These are phyloP conservation scores for Talaromyces sp. DNA, from an alignment of 2,329 filamentous ascomycete species.

Conservation along the genomic window DNA sequence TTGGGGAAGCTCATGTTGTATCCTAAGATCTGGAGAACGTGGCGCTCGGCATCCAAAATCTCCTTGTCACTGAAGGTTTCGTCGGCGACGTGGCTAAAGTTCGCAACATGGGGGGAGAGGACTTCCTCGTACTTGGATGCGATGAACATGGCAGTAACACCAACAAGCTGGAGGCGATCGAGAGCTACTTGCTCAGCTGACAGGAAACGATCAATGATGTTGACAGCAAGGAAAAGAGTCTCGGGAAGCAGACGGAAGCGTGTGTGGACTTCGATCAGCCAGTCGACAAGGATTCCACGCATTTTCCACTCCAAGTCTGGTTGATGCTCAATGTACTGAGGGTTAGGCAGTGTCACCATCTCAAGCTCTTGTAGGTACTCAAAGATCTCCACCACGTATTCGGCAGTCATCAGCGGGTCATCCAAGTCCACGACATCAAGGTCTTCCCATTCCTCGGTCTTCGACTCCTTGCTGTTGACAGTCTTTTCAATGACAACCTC, in stretches of 20 bases:
- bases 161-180: slow-evolving; percentile 92
- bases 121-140: slow-evolving; percentile 99
- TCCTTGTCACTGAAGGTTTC: slow-evolving; percentile 94
- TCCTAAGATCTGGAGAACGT: slow-evolving; percentile 85
- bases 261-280: slow-evolving; percentile 97
- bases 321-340: slow-evolving; percentile 93
- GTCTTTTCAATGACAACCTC: slow-evolving; percentile 10
- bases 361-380: slow-evolving; percentile 92
- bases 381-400: slow-evolving; percentile 97
- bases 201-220: slow-evolving; percentile 97
- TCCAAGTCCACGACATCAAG: slow-evolving; percentile 86
- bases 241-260: slow-evolving; percentile 94
- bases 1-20: slow-evolving; percentile 99
- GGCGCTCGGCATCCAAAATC: slow-evolving; percentile 95
- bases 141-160: slow-evolving; percentile 99
- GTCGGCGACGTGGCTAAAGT: slow-evolving; percentile 96
- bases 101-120: slow-evolving; percentile 91
- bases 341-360: slow-evolving; percentile 77
- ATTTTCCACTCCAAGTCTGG: slow-evolving; percentile 98
- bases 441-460: slow-evolving; percentile 45
- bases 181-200: slow-evolving; percentile 94
- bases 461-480: not conserved
- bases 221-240: slow-evolving; percentile 94
- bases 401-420: slow-evolving; percentile 95
- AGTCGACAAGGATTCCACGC: slow-evolving; percentile 94